Evolutionary conservation across 225 moss, liverwort and hornwort species (phyloP), one percentile per base, ranked within the genome.

Genomic region (Marchantia polymorpha): DNA sequence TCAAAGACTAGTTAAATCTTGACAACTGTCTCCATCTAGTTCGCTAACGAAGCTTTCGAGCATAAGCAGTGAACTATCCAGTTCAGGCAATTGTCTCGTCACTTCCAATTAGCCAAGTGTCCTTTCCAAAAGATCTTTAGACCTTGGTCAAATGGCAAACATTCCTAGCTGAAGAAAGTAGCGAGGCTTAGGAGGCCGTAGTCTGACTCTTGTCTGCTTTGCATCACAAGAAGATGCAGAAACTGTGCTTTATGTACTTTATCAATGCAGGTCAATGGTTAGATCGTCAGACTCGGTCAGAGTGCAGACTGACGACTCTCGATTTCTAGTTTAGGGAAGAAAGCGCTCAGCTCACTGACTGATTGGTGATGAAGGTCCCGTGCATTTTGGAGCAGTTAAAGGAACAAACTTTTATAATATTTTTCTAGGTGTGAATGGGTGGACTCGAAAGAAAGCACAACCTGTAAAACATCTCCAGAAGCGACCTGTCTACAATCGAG

Each of bases 221-320:
- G 23, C 53, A 25, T 73, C 20, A 64, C 73, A 23, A 13, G 70
- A 20, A 48, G 13, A 70, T 48, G 70, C 39, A 19, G 69, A 69
- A n/a, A 71, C 50, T 20, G 22, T 27, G 51, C 12, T 23, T 46
- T n/a, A 70, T 16, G 51, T 73, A 27, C 27, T 54, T 73, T 54
- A 47, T 0, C 7, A 17, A 69, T 14, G 12, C 46, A 39, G 47
- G 69, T 69, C 69, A 69, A 69, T 19, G 19, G 7, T 47, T 14
- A 69, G 69, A 48, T 39, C 69, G 69, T 69, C 69, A 69, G 46
- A 19, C 47, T 48, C 15, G 46, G 69, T 39, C 69, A 69, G 39
- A 7, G 39, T 20, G 39, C 3, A 69, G 69, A 46, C 69, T 69
- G 19, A 47, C 46, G 19, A 47, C 69, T 39, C 39, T 22, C 16